Evolutionary conservation across 2,329 filamentous ascomycete species (phyloP).

Genomic region (Exophiala lecanii-corni): DNA sequence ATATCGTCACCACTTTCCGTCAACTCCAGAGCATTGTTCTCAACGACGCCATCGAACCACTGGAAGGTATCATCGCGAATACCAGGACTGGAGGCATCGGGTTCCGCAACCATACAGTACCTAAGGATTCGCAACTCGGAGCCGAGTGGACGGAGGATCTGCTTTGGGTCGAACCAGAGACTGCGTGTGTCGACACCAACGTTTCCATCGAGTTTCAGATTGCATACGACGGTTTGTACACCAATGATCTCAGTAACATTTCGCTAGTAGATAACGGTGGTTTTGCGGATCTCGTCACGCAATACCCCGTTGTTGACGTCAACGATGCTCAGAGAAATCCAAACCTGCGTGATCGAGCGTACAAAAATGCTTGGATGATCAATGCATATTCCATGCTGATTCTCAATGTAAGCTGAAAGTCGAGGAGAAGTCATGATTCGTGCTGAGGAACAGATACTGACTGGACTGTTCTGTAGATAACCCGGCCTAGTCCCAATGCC

Average conservation of each 20-base stretch:
- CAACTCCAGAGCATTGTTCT: conserved; percentile 33
- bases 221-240: conserved; percentile 8
- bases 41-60: conserved; percentile 30
- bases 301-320: conserved; percentile 32
- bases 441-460: neutral
- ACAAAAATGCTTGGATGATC: conserved; percentile 41
- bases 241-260: conserved; percentile 23
- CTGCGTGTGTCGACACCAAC: conserved; percentile 39
- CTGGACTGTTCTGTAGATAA: conserved; percentile 36
- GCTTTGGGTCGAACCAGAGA: conserved; percentile 45
- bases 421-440: no score
- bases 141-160: conserved; percentile 46
- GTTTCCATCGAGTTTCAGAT: conserved; percentile 40
- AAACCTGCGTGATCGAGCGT: conserved; percentile 38
- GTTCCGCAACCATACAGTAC: conserved; percentile 43
- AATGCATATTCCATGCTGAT: conserved; percentile 32
- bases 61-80: conserved; percentile 39
- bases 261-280: conserved; percentile 42
- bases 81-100: conserved; percentile 40
- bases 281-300: conserved; percentile 37
- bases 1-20: conserved; percentile 31
- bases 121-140: conserved; percentile 39
- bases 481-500: conserved; percentile 28
- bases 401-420: neutral
- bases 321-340: conserved; percentile 34